Percentiles rank a stretch among this genome's conserved stretches.
phyloP scores from a whole-genome alignment of 768 basidiomycete species.

The Leccinellum albellum region DNA sequence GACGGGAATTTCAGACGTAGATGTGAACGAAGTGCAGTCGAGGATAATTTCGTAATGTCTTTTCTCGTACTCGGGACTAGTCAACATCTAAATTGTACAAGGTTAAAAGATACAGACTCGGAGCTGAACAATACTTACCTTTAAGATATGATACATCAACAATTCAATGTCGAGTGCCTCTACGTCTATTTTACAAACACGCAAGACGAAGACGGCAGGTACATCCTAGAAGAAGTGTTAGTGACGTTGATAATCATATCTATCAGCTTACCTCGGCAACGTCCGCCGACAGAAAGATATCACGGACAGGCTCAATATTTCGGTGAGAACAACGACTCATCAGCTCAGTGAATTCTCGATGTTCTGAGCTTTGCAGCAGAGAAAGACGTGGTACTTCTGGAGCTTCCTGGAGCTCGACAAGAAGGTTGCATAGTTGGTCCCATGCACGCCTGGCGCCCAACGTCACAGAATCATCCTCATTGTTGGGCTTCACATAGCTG shows the following conservation, averaged over 20 bases:
- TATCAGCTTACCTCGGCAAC: conserved; percentile 39
- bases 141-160: conserved; percentile 74
- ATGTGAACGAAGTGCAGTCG: conserved; percentile 77
- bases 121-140: conserved; percentile 38
- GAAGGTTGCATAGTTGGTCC: conserved; percentile 73
- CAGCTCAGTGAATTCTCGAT: conserved; percentile 64
- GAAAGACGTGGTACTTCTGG: conserved; percentile 66
- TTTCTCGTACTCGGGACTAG: conserved; percentile 42
- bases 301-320: conserved; percentile 56
- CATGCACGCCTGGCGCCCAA: conserved; percentile 75
- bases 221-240: conserved; percentile 32
- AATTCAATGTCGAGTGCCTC: conserved; percentile 78
- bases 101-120: not conserved
- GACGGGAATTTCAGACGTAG: conserved; percentile 72
- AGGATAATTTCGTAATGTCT: conserved; percentile 68
- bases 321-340: conserved; percentile 61
- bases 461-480: conserved; percentile 51
- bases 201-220: conserved; percentile 55
- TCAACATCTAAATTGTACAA: conserved; percentile 44
- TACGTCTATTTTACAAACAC: conserved; percentile 68
- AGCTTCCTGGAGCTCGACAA: conserved; percentile 74
- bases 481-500: conserved; percentile 58
- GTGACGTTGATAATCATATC: not conserved
- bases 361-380: conserved; percentile 41
- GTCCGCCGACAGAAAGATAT: conserved; percentile 60